These are phyloP conservation scores for Apiotrichum gamsii DNA, from an alignment of 1,284 basidiomycete species.

Conservation along the genomic window DNA sequence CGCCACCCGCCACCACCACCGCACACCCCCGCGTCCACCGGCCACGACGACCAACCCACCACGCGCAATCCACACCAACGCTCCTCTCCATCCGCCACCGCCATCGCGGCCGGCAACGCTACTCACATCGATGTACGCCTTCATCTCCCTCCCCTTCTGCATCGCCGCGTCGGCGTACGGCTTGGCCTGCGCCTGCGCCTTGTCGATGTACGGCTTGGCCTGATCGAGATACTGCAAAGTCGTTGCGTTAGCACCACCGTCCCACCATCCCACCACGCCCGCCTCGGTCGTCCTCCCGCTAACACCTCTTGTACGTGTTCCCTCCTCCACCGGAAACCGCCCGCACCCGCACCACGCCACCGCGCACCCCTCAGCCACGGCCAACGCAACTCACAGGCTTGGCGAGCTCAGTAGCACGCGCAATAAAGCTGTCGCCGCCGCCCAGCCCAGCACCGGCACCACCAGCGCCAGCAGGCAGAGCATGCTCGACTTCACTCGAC, in stretches of 20 bases:
- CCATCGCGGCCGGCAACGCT: background rate
- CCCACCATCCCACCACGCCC: no score
- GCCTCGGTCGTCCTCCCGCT: no score
- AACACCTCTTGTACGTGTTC: no score
- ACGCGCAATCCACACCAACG: no score
- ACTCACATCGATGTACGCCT: conserved; percentile 39
- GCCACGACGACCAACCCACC: no score
- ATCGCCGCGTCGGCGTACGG: conserved; percentile 41
- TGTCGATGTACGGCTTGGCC: conserved; percentile 26
- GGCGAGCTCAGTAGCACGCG: conserved; percentile 30
- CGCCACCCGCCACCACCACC: no score
- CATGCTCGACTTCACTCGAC: no score
- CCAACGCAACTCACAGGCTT: conserved; percentile 30
- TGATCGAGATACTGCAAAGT: conserved; percentile 25
- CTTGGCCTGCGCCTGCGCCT: conserved; percentile 25
- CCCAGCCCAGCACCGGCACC: conserved; percentile 23
- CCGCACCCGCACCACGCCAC: no score
- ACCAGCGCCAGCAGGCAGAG: no score
- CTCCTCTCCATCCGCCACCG: background rate
- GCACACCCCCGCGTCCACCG: no score
- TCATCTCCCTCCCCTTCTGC: conserved; percentile 35
- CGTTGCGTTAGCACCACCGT: no score
- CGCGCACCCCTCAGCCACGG: background rate
- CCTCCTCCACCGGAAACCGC: no score
- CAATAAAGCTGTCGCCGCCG: conserved; percentile 24